phyloP scores from a whole-genome alignment of 2,329 filamentous ascomycete species.

The Colletotrichum sp. region DNA sequence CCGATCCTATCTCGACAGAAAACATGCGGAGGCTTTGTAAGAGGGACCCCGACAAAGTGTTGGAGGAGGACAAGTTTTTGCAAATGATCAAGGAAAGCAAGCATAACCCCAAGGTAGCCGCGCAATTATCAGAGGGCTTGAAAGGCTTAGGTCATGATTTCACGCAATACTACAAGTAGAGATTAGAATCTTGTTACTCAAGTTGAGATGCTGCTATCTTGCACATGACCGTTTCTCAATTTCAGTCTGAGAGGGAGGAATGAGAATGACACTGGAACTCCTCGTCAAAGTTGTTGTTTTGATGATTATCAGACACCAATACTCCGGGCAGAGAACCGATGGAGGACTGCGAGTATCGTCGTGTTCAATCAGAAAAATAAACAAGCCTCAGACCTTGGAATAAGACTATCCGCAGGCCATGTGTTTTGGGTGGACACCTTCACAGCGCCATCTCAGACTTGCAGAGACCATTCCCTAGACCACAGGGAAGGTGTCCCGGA shows the following conservation, averaged over 20 bases:
- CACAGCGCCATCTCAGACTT: no score
- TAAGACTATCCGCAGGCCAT: not conserved
- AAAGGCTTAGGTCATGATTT: not conserved
- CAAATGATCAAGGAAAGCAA: not conserved
- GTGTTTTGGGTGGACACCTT: not conserved
- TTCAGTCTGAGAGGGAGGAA: not conserved
- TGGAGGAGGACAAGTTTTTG: not conserved
- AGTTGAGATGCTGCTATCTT: accelerated
- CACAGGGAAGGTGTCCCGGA: no score
- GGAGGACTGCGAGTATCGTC: not conserved
- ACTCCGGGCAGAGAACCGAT: not conserved
- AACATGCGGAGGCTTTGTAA: not conserved
- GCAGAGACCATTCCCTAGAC: no score
- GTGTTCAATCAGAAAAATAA: not conserved
- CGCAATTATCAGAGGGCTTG: not conserved
- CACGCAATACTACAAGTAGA: not conserved
- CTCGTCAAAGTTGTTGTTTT: accelerated
- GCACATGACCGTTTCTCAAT: not conserved
- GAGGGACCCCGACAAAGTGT: not conserved
- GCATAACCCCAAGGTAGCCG: not conserved
- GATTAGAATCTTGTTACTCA: not conserved
- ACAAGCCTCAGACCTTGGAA: not conserved
- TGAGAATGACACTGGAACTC: not conserved
- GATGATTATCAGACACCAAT: not conserved
- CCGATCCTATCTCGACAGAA: not conserved